A percentile compares a stretch with the other conserved stretches of the same genome.
Evolutionary conservation across 1,139 yeast species (phyloP).

Genomic region (Casaregolazyma suthepensis): DNA sequence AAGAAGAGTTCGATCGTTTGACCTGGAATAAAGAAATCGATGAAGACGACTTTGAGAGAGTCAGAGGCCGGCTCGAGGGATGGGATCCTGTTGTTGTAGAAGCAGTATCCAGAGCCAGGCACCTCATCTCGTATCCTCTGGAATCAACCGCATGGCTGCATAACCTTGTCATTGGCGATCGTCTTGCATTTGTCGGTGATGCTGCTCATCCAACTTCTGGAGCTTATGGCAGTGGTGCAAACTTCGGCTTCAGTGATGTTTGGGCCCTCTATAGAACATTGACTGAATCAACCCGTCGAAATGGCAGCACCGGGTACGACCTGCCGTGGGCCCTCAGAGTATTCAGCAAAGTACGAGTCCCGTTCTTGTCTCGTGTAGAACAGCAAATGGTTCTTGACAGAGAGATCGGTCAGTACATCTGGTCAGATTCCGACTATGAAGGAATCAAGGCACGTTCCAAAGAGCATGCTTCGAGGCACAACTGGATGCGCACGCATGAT

Average conservation of each 20-base stretch:
- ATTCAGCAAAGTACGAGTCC: background rate
- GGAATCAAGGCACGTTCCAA: background rate
- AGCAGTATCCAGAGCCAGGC: background rate
- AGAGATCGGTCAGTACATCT: background rate
- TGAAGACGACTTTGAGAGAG: background rate
- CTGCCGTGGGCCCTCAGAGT: background rate
- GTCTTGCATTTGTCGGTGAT: background rate
- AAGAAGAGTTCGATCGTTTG: background rate
- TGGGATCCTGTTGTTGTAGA: background rate
- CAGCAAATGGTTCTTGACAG: background rate
- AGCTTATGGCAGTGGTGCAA: background rate
- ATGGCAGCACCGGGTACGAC: background rate
- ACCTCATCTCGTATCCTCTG: background rate
- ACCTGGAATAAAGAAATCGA: background rate
- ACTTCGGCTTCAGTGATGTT: background rate
- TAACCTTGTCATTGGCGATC: background rate
- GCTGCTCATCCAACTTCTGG: background rate
- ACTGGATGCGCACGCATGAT: background rate
- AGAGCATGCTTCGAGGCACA: background rate
- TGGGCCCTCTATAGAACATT: background rate
- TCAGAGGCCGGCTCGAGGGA: background rate
- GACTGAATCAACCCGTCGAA: background rate
- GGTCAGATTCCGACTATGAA: background rate
- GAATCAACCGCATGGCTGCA: background rate
- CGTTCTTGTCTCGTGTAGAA: background rate